Base-by-base conservation (phyloP, 257 asterid genomes). In the Leonotis leonurus region DNA sequence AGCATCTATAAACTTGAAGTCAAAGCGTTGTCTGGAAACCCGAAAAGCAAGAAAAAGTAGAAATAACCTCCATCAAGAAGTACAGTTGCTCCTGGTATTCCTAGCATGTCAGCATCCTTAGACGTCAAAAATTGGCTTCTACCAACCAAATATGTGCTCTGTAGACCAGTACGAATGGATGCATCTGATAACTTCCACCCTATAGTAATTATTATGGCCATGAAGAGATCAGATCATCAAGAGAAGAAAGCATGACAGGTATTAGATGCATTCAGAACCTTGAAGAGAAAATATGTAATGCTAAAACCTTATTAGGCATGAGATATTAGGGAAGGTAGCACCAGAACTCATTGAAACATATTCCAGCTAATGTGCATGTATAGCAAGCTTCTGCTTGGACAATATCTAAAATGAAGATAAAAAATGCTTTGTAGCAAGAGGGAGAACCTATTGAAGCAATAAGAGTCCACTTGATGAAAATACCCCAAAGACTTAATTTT, bases 41-140 rank as follows among this genome's bases (percentile, higher is more conserved):
- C n/a, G 11, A 13, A 18, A 63, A 61, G 22, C 29, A 27, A 62
- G 40, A 64, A 58, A 70, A 29, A 68, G 56, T 56, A 44, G 30
- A 64, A 48, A 37, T 57, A 59, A 90, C 99, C 99, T 86, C 99
- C 99, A 50, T 92, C 99, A 26, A 89, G 83, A 68, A 89, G 74
- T 75, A 89, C 43, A 45, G 85, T 77, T 52, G 84, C 78, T 46
- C 82, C 89, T 11, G 84, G 81, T 45, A 89, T 72, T 46, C 91
- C 96, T 39, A 92, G 79, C 76, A 43, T 65, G 67, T 74, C 81
- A 59, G 87, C 89, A 79, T 85, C 95, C 66, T 80, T 70, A 21
- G 70, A 71, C 58, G 89, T 78, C 70, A 92, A 75, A 73, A 92
- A 56, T 66, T 92, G 99, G 73, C 75, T 83, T 81, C 99, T 81